These are phyloP conservation scores for Trypanosoma melophagium DNA, from an alignment of 208 protist species.

Conservation along the genomic window DNA sequence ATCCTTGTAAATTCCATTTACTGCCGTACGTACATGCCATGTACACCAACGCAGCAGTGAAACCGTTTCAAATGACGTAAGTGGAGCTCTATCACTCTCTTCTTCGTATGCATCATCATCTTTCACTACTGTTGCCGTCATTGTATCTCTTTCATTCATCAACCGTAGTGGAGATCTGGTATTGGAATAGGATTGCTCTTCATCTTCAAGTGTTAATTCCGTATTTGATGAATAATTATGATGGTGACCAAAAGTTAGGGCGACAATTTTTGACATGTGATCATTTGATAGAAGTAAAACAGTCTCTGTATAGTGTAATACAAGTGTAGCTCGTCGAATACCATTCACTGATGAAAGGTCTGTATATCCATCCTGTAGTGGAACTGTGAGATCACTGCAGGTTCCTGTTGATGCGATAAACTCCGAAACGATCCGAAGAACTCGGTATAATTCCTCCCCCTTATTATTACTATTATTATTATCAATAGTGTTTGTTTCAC, in stretches of 20 bases:
- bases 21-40: constrained; percentile 14
- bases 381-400: constrained; percentile 1
- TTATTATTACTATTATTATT: not conserved
- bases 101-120: not conserved
- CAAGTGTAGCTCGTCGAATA: constrained; percentile 14
- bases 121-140: not conserved
- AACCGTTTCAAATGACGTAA: constrained; percentile 34
- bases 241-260: constrained; percentile 7
- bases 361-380: constrained; percentile 3
- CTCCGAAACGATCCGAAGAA: constrained; percentile 17
- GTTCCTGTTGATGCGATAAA: constrained; percentile 28
- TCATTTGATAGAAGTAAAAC: constrained; percentile 17
- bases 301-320: constrained; percentile 11
- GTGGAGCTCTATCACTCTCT: constrained; percentile 6
- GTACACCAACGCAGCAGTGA: constrained; percentile 41
- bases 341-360: constrained; percentile 7
- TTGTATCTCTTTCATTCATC: not conserved
- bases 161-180: too few species aligned
- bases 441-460: not conserved
- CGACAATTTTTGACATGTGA: not conserved
- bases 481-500: not conserved
- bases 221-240: not conserved
- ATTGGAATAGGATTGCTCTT: not conserved
- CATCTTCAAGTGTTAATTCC: not conserved
- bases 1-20: constrained; percentile 13